Base-by-base conservation (phyloP, 2,329 filamentous ascomycete genomes). In the Chrysoporthe deuterocubensis region DNA sequence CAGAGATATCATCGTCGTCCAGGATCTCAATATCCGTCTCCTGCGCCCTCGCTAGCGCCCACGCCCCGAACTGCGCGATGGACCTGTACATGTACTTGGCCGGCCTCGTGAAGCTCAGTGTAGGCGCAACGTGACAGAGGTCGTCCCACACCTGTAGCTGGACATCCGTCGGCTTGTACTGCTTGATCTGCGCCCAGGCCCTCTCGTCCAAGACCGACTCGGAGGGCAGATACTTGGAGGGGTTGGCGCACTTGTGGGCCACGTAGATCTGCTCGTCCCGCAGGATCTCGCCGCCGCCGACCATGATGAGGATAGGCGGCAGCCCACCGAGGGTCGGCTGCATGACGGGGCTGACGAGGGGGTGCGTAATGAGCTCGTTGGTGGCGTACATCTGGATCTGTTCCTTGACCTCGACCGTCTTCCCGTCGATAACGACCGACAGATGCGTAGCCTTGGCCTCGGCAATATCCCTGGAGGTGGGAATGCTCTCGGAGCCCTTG, bases 131-230 rank as follows among this genome's bases (percentile, higher is more conserved):
- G 76, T 98, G 95, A 74, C 96, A 98, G 2, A 98, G 82, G 73
- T 97, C 92, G 67, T 98, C 95, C 94, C 95, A 98, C 1, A 98
- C 90, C 76, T 98, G 96, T 2, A 99, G 84, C 76, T 97, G 94
- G 0, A 98, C 95, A 73, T 97, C 88, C 0, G 96, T 99, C 0
- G 94, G 92, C 67, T 89, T 88, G 78, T 93, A 96, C 70, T 85
- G 89, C 46, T 84, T 81, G 18, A 96, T 74, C 14, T 83, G 78
- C 4, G 85, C 83, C 26, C 84, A 84, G 40, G 90, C 89, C 68
- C 85, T 83, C 48, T 90, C 86, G 44, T 90, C 84, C 69, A 96
- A 81, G 56, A 88, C 83, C 0, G 83, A 82, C 48, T 91, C 85
- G 0, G 86, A 84, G 0, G 92, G 92, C 0, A 91, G 86, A 73